Conservation (phyloP, 2,329 filamentous ascomycete species). For the Microsporum ferrugineum region DNA sequence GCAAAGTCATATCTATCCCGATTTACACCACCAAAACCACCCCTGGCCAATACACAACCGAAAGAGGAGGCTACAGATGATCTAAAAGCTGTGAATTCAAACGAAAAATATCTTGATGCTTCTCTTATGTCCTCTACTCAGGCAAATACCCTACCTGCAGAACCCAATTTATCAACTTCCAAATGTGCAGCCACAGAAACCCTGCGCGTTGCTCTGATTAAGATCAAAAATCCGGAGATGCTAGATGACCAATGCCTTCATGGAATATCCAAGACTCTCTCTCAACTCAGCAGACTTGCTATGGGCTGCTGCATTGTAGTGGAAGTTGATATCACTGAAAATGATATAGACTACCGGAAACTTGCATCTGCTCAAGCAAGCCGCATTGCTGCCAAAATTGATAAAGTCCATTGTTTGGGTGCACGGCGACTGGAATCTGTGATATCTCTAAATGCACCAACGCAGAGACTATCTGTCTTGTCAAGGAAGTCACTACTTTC, state of each 20-base stretch:
- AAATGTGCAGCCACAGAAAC: slow-evolving; percentile 33
- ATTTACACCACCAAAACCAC: slow-evolving; percentile 47
- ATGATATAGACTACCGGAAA: slow-evolving; percentile 30
- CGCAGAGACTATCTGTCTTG: slow-evolving; percentile 27
- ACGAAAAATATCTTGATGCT: not conserved
- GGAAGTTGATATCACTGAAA: slow-evolving; percentile 38
- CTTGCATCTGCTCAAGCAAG: slow-evolving; percentile 53
- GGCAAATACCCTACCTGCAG: not conserved
- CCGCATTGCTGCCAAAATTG: slow-evolving; percentile 63
- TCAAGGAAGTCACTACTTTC: slow-evolving; percentile 48
- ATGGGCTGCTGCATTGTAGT: slow-evolving; percentile 72
- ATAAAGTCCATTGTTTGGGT: slow-evolving; percentile 55
- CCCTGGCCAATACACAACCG: slow-evolving; percentile 23
- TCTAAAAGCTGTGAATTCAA: not conserved
- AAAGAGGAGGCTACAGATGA: slow-evolving; percentile 16
- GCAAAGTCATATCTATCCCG: slow-evolving; percentile 84
- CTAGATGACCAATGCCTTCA: slow-evolving; percentile 57
- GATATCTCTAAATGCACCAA: slow-evolving; percentile 30
- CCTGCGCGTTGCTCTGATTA: slow-evolving; percentile 73
- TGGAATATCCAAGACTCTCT: slow-evolving; percentile 71
- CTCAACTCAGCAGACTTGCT: slow-evolving; percentile 71
- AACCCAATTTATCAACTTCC: slow-evolving; percentile 23
- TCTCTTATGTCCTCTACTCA: not conserved
- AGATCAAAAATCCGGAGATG: slow-evolving; percentile 61
- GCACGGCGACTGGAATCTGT: slow-evolving; percentile 56